phyloP scores from a whole-genome alignment of 345 rosid species.

The Ceriops decandra region DNA sequence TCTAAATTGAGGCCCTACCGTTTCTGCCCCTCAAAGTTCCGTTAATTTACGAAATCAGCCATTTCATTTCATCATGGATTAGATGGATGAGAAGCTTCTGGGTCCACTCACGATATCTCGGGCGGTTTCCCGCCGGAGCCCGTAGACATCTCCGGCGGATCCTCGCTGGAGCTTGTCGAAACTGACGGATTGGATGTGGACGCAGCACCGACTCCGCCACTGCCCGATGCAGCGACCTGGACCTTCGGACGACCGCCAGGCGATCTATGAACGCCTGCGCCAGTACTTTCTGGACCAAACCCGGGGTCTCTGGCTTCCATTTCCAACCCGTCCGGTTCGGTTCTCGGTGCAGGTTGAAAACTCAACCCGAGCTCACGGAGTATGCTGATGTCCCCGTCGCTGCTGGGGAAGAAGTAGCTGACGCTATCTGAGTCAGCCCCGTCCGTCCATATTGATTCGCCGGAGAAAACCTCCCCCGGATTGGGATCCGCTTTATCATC shows the following conservation, averaged over 20 bases:
- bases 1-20: too few species aligned
- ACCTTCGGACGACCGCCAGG: neutral
- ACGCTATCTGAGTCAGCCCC: conserved; percentile 40
- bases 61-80: neutral
- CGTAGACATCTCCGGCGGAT: conserved; percentile 70
- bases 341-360: conserved; percentile 20
- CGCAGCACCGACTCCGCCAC: conserved; percentile 28
- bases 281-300: conserved; percentile 14
- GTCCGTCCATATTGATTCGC: conserved; percentile 36
- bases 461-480: conserved; percentile 33
- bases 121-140: conserved; percentile 63
- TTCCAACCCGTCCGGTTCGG: conserved; percentile 12
- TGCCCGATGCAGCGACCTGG: neutral
- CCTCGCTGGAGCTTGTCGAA: conserved; percentile 85
- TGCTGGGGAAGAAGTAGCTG: conserved; percentile 44
- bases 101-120: conserved; percentile 81
- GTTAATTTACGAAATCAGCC: conserved; percentile 3
- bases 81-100: neutral
- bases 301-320: neutral
- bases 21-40: neutral
- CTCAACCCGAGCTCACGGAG: conserved; percentile 72
- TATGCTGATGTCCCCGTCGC: conserved; percentile 41
- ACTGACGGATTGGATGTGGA: conserved; percentile 59
- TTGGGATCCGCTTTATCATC: conserved; percentile 32
- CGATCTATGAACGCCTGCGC: neutral